Evolutionary conservation across 2,329 filamentous ascomycete genomes (phyloP), one percentile per base, ranked within the genome.

Genomic region (Neonectria hederae): DNA sequence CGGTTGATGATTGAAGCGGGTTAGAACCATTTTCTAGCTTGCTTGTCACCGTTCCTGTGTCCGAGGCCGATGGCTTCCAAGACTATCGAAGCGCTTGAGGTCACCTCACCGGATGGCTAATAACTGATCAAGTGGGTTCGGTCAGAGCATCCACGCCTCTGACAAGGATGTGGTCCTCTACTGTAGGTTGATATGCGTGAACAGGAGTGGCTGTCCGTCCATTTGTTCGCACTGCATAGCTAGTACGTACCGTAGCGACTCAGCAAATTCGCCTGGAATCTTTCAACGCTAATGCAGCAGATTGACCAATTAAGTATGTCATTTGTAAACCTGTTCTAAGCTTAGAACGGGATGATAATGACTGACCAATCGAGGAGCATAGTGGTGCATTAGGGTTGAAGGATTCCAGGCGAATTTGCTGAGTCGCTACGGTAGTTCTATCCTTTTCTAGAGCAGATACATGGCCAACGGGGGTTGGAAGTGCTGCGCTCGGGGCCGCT

Each of bases 1-100:
- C 28, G 13, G 22, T 38, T 42, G n/a, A 21, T 21, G n/a, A 21
- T 21, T 21, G 38, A 42, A 42, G n/a, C n/a, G n/a, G 38, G 38
- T 22, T 43, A 48, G 28, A 38, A 9, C 7, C 42, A 52, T 45
- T 45, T 26, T 6, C 46, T 46, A 19, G 40, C 19, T 38, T 45
- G 51, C 51, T 57, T 53, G 59, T 30, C 30, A 43, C 28, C 14
- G 35, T 8, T 38, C 35, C 35, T 17, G 35, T 51, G 26, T 19
- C 30, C 13, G 48, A 55, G n/a, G 17, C 38, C 21, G 30, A 53
- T 53, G 59, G 63, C 43, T 51, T 51, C 19, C 17, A 59, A 53
- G 45, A 58, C 63, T 65, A 65, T 65, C 38, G 51, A 65, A 55
- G 17, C 63, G 51, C 63, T 63, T 43, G 46, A 48, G 54, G 35